Base-by-base conservation (phyloP, 73 alveolate genomes). In the Symbiodinium pilosum region DNA sequence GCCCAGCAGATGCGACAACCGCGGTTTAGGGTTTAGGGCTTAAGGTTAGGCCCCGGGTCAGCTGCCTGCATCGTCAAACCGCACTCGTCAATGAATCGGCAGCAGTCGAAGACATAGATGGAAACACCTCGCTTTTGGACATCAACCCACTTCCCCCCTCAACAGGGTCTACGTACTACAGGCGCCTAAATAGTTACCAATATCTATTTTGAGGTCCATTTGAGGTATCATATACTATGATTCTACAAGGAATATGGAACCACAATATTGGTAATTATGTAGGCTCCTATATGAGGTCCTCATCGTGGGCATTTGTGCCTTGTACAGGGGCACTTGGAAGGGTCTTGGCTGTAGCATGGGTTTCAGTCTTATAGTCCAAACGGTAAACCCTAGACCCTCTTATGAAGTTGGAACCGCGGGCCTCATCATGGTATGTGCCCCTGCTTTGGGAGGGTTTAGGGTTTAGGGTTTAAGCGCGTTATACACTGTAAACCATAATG, bases 31-130 rank as follows among this genome's bases (percentile, higher is more conserved):
- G 59, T 47, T 47, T 47, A 47, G 21, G 21, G 59, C 6, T 47
- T n/a, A 64, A 3, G 77, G 9, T 56, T 56, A 5, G 73, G 73
- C 34, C 21, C 21, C 21, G 5, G n/a, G 73, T 8, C 5, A 7
- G 8, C 77, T 30, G 77, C 94, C 95, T 88, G 95, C 32, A 83
- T 75, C 8, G 95, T 88, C 75, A 88, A 87, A 36, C 95, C 95
- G 87, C 75, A 84, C 86, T 88, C 95, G 83, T 88, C 95, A 42
- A 88, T 88, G 86, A 88, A 88, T 64, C 95, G 95, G 87, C 95
- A 88, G 95, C 95, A 88, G 86, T 88, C 95, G 54, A 88, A 88
- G 39, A 88, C 95, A n/a, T 88, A 88, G 95, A 88, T 88, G 8
- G 86, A 59, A 30, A 88, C 95, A 7, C 95, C 95, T 88, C 84